Evolutionary conservation across 257 asterid species (phyloP).

Genomic region (Penstemon newberryi): DNA sequence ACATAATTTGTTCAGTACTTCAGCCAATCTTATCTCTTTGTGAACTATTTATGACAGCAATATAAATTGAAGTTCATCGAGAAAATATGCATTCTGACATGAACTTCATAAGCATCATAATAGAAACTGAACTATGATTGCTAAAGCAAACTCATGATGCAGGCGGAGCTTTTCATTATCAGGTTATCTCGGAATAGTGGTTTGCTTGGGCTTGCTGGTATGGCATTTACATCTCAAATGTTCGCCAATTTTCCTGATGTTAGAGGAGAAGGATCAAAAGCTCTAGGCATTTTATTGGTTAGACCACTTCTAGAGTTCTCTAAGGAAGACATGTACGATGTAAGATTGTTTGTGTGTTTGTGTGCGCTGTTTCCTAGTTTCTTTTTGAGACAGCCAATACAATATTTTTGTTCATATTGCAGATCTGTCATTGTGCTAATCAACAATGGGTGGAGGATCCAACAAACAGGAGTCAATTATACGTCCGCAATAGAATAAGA

Average conservation of each 20-base stretch:
- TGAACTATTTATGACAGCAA: constrained; percentile 7
- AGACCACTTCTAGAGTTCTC: constrained; percentile 82
- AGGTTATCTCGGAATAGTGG: constrained; percentile 88
- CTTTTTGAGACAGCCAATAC: constrained; percentile 9
- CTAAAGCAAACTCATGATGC: constrained; percentile 40
- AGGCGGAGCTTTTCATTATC: constrained; percentile 89
- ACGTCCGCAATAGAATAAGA: constrained; percentile 92
- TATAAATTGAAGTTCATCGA: constrained; percentile 7
- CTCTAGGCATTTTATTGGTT: constrained; percentile 62
- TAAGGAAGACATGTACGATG: constrained; percentile 88
- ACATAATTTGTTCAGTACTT: background rate
- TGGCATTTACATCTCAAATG: constrained; percentile 66
- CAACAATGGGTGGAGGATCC: constrained; percentile 97
- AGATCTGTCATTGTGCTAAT: constrained; percentile 69
- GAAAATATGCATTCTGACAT: constrained; percentile 7
- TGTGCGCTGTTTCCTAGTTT: constrained; percentile 24
- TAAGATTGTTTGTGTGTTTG: constrained; percentile 31
- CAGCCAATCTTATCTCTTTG: background rate
- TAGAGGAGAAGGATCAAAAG: constrained; percentile 37
- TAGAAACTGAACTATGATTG: constrained; percentile 24
- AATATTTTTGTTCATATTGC: constrained; percentile 31
- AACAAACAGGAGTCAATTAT: constrained; percentile 66
- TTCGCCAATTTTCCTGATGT: constrained; percentile 45
- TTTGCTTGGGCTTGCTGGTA: constrained; percentile 95
- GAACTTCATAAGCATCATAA: background rate